Evolutionary conservation across 129 eudicot genomes (phyloP).

Genomic region (Centaurea solstitialis): DNA sequence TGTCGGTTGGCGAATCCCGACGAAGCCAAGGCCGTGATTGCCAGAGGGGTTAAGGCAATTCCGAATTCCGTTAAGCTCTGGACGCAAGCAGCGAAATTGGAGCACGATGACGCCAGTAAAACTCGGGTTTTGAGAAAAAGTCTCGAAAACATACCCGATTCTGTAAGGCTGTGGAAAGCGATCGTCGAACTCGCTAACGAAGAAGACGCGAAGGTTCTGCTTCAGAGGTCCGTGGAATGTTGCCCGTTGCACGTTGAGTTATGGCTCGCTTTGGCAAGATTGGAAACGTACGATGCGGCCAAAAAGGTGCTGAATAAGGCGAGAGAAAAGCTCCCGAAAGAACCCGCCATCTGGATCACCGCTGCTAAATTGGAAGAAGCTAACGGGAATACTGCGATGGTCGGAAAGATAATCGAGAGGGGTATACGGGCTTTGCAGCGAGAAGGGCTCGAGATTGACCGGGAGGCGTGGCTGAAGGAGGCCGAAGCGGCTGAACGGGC

Average conservation of each 20-base stretch:
- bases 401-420: constrained; percentile 85
- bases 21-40: constrained; percentile 95
- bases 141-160: constrained; percentile 87
- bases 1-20: constrained; percentile 67
- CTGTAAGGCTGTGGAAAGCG: constrained; percentile 95
- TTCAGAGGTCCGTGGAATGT: constrained; percentile 88
- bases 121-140: constrained; percentile 87
- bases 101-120: constrained; percentile 69
- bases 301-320: constrained; percentile 83
- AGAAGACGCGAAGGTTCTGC: constrained; percentile 78
- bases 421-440: constrained; percentile 87
- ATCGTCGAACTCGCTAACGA: constrained; percentile 91
- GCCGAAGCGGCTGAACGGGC: constrained; percentile 96
- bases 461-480: constrained; percentile 96
- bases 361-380: constrained; percentile 91
- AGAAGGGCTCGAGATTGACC: constrained; percentile 77
- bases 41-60: constrained; percentile 79
- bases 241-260: constrained; percentile 90
- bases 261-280: constrained; percentile 90
- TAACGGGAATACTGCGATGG: constrained; percentile 73
- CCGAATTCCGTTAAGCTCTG: constrained; percentile 92
- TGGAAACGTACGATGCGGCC: constrained; percentile 81
- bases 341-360: constrained; percentile 90
- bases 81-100: constrained; percentile 85
- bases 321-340: constrained; percentile 79